Evolutionary conservation across 345 rosid species (phyloP).

Genomic region (Acer campestre): DNA sequence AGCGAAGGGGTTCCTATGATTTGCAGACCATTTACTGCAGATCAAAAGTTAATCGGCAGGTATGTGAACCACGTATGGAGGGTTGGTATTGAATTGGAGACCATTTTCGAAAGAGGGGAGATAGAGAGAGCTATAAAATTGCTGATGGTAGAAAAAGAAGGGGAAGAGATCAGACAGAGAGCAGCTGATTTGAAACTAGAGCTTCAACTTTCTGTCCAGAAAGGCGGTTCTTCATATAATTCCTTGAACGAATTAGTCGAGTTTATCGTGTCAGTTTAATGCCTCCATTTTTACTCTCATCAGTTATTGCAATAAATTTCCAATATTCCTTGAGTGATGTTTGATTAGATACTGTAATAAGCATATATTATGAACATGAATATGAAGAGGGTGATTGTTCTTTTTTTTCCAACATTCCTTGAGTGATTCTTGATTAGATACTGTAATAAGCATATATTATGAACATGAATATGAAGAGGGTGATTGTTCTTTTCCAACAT

Average conservation of each 20-base stretch:
- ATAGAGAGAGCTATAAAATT: not conserved
- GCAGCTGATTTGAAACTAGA: too few relatives aligned
- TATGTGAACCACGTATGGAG: constrained; percentile 3
- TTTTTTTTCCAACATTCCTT: too few relatives aligned
- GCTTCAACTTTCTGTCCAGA: too few relatives aligned
- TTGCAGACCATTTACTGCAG: not conserved
- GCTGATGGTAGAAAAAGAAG: not conserved
- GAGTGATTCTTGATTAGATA: not conserved
- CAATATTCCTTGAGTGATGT: too few relatives aligned
- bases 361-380: too few relatives aligned
- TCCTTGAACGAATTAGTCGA: constrained; percentile 26
- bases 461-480: too few relatives aligned
- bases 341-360: not conserved
- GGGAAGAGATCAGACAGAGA: not conserved
- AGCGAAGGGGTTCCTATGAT: constrained; percentile 11
- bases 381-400: too few relatives aligned
- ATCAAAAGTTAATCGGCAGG: not conserved
- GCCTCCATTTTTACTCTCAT: not conserved
- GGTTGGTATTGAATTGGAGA: not conserved
- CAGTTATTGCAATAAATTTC: too few relatives aligned
- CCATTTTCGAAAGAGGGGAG: not conserved
- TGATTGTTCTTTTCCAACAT: too few relatives aligned
- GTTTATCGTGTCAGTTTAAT: not conserved
- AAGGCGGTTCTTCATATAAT: constrained; percentile 22
- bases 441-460: not conserved